Percentiles rank a stretch among this genome's conserved stretches.
Evolutionary conservation across 345 rosid species (phyloP).

Genomic region (Viola odorata): DNA sequence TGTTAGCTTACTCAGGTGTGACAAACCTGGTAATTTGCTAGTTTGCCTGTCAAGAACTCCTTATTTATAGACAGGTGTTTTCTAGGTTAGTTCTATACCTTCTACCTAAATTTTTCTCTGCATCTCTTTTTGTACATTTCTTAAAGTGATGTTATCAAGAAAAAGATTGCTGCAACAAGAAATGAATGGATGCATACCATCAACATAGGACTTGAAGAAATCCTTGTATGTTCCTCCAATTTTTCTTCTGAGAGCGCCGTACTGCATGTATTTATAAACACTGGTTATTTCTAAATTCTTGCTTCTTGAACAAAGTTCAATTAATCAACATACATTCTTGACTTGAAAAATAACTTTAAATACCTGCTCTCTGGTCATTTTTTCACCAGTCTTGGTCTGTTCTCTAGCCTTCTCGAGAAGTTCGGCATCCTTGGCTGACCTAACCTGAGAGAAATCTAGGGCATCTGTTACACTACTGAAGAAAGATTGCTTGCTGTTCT

Average conservation of each 20-base stretch:
- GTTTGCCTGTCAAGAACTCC: too few relatives aligned
- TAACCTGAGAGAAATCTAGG: conserved; percentile 73
- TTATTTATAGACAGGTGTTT: too few relatives aligned
- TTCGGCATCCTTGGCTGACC: conserved; percentile 71
- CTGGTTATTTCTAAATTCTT: too few relatives aligned
- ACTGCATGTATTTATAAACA: conserved; percentile 35
- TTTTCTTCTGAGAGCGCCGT: conserved; percentile 89
- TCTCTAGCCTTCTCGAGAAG: conserved; percentile 72
- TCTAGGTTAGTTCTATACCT: too few relatives aligned
- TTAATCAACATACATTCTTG: too few relatives aligned
- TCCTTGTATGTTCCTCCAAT: conserved; percentile 93
- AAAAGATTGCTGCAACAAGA: too few relatives aligned
- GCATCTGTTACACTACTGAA: conserved; percentile 66
- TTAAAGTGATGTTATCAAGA: too few relatives aligned
- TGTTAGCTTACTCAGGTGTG: too few relatives aligned
- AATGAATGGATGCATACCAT: conserved; percentile 36
- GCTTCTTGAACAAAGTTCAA: too few relatives aligned
- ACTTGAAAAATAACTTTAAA: neutral
- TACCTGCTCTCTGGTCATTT: conserved; percentile 75
- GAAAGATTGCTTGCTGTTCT: conserved; percentile 55
- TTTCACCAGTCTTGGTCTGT: conserved; percentile 59
- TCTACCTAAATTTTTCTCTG: too few relatives aligned
- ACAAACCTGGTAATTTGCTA: too few relatives aligned
- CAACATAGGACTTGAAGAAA: conserved; percentile 83
- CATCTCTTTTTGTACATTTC: too few relatives aligned